Evolutionary conservation across 176 grass and related monocot species (phyloP), one percentile per base, ranked within the genome.

Genomic region (Eragrostis nindensis): DNA sequence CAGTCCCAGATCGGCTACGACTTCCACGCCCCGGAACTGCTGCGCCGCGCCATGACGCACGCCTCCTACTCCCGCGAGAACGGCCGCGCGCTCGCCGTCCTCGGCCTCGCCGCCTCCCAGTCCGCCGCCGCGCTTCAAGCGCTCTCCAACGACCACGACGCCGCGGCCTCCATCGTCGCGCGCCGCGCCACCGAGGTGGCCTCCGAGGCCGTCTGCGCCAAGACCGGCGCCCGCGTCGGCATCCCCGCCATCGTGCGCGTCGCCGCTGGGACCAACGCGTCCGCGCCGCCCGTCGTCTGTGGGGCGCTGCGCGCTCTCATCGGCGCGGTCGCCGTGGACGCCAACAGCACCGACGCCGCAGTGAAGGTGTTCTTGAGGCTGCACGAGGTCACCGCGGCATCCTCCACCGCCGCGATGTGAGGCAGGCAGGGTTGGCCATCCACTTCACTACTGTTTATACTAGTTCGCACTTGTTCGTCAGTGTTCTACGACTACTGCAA

Each of bases 21-120:
- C 16, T 91, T 94, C 88, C 5, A 26, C 4, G 60, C 85, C 49
- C 60, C 77, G 3, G 82, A 83, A 56, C 88, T 94, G 0, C 70
- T 94, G 12, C 88, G 84, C 70, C 85, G 83, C 12, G 82, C 91
- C 30, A 78, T 91, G 82, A 94, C 88, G 32, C 91, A 94, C 85
- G 81, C 91, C 17, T 91, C 88, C 73, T 91, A 86, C 86, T 94
- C 92, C 22, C 88, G 73, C 40, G 85, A 94, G 68, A 91, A 94
- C 73, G 86, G 76, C 3, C 88, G 91, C 17, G 85, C 85, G 5
- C 74, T 94, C 2, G 83, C 82, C 22, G 67, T 94, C 54, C 88
- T 94, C 6, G 91, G 91, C 55, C 87, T 93, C 36, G 80, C 81
- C 61, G 71, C 84, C 21, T 14, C 80, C 5, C 61, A 93, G 81